Base-by-base conservation (phyloP, 495 filamentous ascomycete species). In the Penicillium chermesinum region DNA sequence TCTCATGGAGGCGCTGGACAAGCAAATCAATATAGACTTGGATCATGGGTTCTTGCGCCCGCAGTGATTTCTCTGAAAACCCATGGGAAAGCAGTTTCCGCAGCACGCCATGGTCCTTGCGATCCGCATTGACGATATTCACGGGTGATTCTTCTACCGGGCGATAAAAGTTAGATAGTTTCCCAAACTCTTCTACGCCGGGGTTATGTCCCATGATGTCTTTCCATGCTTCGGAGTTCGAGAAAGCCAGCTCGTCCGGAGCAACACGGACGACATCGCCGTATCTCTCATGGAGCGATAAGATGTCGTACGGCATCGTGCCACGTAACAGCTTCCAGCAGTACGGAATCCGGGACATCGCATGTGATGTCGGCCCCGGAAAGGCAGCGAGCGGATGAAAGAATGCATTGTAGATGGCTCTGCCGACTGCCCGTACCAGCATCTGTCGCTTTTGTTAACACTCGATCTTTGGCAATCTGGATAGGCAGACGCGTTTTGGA, bases 51-150 rank as follows among this genome's bases (percentile, higher is more conserved):
- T 69, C 65, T 38, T 75, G 68, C 0, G 61, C 56, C 41, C 65
- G 59, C 21, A 78, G 56, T 0, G 74, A 70, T 20, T 62, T 62
- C 14, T 76, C 75, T 0, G 75, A 76, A 20, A 80, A 71, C 1
- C 73, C 72, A 40, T 69, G 59, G 1, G 69, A 62, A 3, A 80
- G 50, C 2, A 76, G 50, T 4, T 67, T 61, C 13, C 71, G 59
- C 14, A 66, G 58, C 0, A 69, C 55, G 8, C 18, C 35, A 41
- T 62, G 32, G 15, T 64, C 59, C 3, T 53, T 17, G 12, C 32
- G 42, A 12, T 34, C 32, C 0, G 30, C 42, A 14, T 44, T 44
- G 10, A 36, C 42, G 20, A 44, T 35, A 7, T 44, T 35, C 8
- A 44, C 17, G 2, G 42, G 42, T 7, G 30, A 21, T 9, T 16